Evolutionary conservation across 306 rosid species (phyloP).

Genomic region (Glycine soja): DNA sequence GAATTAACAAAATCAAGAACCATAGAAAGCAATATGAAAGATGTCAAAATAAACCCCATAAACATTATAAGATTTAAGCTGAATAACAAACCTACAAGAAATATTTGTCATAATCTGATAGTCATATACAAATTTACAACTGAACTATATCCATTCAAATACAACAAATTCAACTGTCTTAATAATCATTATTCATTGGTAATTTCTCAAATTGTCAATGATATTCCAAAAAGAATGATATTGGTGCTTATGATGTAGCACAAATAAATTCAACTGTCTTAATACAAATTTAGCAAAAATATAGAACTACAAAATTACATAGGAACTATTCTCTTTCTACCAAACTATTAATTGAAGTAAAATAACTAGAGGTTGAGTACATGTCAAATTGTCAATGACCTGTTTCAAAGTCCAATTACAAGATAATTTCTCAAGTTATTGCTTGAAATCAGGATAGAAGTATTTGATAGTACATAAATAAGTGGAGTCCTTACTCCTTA

Average conservation of each 20-base stretch:
- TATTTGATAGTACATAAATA: slow-evolving; percentile 18
- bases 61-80: neutral
- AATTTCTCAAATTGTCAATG: no score
- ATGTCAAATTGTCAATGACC: slow-evolving; percentile 25
- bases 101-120: neutral
- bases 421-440: slow-evolving; percentile 31
- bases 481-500: slow-evolving; percentile 7
- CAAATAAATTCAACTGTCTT: slow-evolving; percentile 28
- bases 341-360: slow-evolving; percentile 28
- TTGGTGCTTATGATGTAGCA: no score
- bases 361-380: slow-evolving; percentile 20
- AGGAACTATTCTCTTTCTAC: neutral
- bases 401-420: slow-evolving; percentile 32
- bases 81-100: slow-evolving; percentile 29
- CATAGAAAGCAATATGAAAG: slow-evolving; percentile 22
- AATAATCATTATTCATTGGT: no score
- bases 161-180: neutral
- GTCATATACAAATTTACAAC: slow-evolving; percentile 14
- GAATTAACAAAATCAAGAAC: slow-evolving; percentile 37
- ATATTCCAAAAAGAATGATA: no score
- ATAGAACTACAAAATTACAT: slow-evolving; percentile 13
- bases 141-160: slow-evolving; percentile 37
- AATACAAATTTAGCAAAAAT: neutral
- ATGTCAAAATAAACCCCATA: slow-evolving; percentile 8
- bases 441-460: slow-evolving; percentile 20